A percentile compares a stretch with the other conserved stretches of the same genome.
Evolutionary conservation across 371 early-diverging fungal species (phyloP).

Genomic region (Nosema granulosis): DNA sequence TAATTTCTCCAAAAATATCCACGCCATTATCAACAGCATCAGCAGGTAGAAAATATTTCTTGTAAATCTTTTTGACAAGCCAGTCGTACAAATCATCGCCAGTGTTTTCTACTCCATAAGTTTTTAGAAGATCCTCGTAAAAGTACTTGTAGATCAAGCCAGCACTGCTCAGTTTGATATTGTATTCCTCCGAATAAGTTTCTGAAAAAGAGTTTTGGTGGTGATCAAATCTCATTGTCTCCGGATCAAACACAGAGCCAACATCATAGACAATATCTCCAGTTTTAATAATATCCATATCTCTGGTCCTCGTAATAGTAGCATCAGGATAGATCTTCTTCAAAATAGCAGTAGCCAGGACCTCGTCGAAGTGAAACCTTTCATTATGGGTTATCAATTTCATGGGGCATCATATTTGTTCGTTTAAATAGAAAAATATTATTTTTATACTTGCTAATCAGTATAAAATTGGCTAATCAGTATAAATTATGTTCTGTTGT

Average conservation of each 20-base stretch:
- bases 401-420: too few species aligned
- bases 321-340: conserved; percentile 64
- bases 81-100: conserved; percentile 13
- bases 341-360: conserved; percentile 82
- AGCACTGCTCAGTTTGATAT: conserved; percentile 79
- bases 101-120: not conserved
- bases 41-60: conserved; percentile 57
- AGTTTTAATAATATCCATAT: conserved; percentile 72
- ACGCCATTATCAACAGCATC: conserved; percentile 67
- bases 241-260: conserved; percentile 83
- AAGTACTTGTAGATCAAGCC: conserved; percentile 77
- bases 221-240: conserved; percentile 78
- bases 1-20: conserved; percentile 45
- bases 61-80: conserved; percentile 55
- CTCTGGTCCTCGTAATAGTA: conserved; percentile 76
- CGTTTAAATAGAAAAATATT: too few species aligned
- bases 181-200: conserved; percentile 74
- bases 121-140: conserved; percentile 57
- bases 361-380: conserved; percentile 74
- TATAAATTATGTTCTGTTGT: too few species aligned
- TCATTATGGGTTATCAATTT: conserved; percentile 61
- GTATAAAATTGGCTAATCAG: too few species aligned
- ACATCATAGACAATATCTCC: conserved; percentile 91
- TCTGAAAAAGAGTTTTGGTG: conserved; percentile 88
- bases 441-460: too few species aligned